Conservation (phyloP, 345 rosid species). For the Tarenaya hassleriana region DNA sequence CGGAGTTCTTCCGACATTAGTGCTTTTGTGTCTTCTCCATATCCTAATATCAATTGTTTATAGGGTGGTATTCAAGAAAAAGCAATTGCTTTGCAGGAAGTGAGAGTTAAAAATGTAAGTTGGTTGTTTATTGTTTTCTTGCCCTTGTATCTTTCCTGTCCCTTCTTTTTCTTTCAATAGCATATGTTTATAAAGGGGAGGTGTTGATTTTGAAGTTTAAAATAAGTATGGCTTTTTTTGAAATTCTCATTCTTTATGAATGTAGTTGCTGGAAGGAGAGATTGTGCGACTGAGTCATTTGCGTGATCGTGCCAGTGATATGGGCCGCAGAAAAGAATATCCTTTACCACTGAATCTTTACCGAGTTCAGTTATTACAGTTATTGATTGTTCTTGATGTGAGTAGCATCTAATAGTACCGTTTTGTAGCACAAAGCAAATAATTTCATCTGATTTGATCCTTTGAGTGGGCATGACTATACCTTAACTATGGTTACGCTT, state of each 20-base stretch:
- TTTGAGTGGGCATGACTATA: constrained; percentile 18
- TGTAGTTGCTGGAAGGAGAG: constrained; percentile 92
- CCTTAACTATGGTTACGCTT: constrained; percentile 79
- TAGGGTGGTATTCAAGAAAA: constrained; percentile 95
- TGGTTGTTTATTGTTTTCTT: constrained; percentile 30
- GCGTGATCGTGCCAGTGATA: constrained; percentile 98
- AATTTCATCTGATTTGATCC: background rate
- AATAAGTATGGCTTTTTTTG: constrained; percentile 8
- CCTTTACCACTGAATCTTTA: constrained; percentile 43
- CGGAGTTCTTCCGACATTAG: background rate
- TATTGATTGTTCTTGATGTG: too few species aligned
- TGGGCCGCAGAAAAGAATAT: constrained; percentile 94
- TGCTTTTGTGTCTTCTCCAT: constrained; percentile 1
- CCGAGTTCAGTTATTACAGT: too few species aligned
- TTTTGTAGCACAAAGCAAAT: constrained; percentile 13
- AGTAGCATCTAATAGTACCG: background rate
- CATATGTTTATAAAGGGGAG: too few species aligned
- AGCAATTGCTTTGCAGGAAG: constrained; percentile 82
- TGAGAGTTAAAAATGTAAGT: constrained; percentile 93
- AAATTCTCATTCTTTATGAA: constrained; percentile 11
- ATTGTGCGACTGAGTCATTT: constrained; percentile 79
- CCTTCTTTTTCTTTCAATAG: too few species aligned
- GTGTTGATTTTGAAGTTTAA: too few species aligned
- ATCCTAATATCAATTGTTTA: constrained; percentile 27
- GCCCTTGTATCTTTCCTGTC: too few species aligned